Evolutionary conservation across 768 basidiomycete genomes (phyloP), one percentile per base, ranked within the genome.

Genomic region (Saitozyma sp.): DNA sequence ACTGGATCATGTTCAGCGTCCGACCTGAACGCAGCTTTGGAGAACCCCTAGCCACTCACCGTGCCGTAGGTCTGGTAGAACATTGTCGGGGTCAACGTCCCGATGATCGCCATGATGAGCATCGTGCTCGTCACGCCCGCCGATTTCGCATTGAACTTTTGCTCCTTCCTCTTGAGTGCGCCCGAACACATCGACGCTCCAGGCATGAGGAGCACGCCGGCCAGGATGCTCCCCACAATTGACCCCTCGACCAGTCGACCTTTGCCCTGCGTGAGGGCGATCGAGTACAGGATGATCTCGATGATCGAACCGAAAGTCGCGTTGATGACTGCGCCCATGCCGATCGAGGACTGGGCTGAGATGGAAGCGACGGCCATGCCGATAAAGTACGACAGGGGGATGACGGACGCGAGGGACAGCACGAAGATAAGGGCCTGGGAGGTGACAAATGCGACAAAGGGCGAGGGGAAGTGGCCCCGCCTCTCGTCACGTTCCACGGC

Each of bases 331-430:
- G 96, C 96, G 66, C 96, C 96, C 92, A 98, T 96, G 7, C 96
- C 96, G 64, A 99, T 99, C 1, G 90, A 92, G 0, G 92, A 94
- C 75, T 98, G 96, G 0, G 96, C 96, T n/a, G 90, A 92, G 73
- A 99, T 98, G 50, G 91, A 93, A 3, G 96, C 96, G 63, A 99
- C 96, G 8, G 96, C 96, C 96, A 97, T 97, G 16, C 96, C 96
- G 74, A 99, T 98, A 82, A 99, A 99, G 83, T 99, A 99, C 8
- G 91, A 93, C 17, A 99, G 84, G 0, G 96, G 96, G 67, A 99
- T 98, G 73, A 99, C 92, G 68, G 90, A 91, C 37, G 89, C 85
- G 50, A 99, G 83, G 67, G 89, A 85, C 70, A 94, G 80, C 50
- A 91, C 67, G 79, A 99, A 98, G 71, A 98, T 88, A 70, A 91